Percentiles rank a stretch among this genome's conserved stretches.
Evolutionary conservation across 306 rosid genomes (phyloP).

Genomic region (Cyamopsis tetragonoloba): DNA sequence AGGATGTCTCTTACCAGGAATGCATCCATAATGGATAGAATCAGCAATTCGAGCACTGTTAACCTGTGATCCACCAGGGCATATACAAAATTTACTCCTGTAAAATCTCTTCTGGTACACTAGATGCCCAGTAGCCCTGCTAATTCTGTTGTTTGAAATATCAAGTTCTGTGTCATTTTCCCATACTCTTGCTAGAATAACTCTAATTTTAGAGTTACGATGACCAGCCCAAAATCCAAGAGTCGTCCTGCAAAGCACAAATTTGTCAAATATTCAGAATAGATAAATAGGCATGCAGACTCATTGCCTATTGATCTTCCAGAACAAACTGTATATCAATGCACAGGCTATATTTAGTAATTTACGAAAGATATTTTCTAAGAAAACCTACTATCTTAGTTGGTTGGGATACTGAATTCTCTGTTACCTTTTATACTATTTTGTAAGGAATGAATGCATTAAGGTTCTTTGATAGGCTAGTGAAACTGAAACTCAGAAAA

Average conservation of each 20-base stretch:
- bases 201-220: constrained; percentile 94
- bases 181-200: constrained; percentile 90
- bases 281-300: not conserved
- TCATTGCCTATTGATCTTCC: constrained; percentile 10
- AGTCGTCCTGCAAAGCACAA: constrained; percentile 58
- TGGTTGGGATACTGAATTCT: not conserved
- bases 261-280: constrained; percentile 19
- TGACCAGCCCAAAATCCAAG: constrained; percentile 99
- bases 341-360: not conserved
- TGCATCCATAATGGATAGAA: constrained; percentile 96
- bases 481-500: not conserved
- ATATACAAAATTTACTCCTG: constrained; percentile 78
- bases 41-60: constrained; percentile 95
- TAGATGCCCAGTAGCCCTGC: constrained; percentile 78
- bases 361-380: not conserved
- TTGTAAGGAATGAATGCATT: not conserved
- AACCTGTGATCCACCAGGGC: constrained; percentile 99
- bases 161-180: constrained; percentile 96
- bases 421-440: not conserved
- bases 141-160: constrained; percentile 83
- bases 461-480: not conserved
- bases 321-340: constrained; percentile 1
- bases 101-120: constrained; percentile 87
- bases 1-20: constrained; percentile 63
- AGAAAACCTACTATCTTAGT: not conserved